phyloP scores from a whole-genome alignment of 23 red algal species.

The Gracilaria domingensis region DNA sequence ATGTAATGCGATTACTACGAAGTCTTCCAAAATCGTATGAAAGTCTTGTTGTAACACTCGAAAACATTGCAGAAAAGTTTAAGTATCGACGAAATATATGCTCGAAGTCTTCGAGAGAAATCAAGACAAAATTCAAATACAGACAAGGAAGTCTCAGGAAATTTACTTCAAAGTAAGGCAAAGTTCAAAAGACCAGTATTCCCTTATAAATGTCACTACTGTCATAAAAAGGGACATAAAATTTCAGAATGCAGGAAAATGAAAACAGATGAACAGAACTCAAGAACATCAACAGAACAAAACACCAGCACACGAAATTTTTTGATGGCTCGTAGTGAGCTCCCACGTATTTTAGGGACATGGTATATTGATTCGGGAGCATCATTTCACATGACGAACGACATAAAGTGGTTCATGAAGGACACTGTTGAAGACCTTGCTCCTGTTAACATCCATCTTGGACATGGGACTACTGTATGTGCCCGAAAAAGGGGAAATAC shows the following conservation, averaged over 20 bases:
- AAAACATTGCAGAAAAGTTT: not conserved
- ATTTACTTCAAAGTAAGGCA: not conserved
- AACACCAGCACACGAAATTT: not conserved
- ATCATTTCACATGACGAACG: constrained; percentile 16
- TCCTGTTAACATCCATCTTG: not conserved
- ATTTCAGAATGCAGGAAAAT: constrained; percentile 12
- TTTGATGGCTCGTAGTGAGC: not conserved
- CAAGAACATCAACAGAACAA: not conserved
- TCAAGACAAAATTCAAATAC: not conserved
- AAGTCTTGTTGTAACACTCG: too few species aligned
- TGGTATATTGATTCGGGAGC: too few species aligned
- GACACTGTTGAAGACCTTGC: not conserved
- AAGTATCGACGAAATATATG: too few species aligned
- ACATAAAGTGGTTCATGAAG: not conserved
- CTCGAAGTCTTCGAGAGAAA: not conserved
- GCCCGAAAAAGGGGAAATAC: not conserved
- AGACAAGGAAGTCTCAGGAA: not conserved
- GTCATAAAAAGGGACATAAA: constrained; percentile 24
- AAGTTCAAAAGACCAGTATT: not conserved
- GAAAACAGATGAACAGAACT: too few species aligned
- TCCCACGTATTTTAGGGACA: not conserved
- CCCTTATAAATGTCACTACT: not conserved
- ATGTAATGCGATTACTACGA: not conserved
- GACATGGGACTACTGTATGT: constrained; percentile 1
- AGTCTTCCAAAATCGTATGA: not conserved